Evolutionary conservation across 2,329 filamentous ascomycete genomes (phyloP).

Genomic region (Trichoderma guizhouense): DNA sequence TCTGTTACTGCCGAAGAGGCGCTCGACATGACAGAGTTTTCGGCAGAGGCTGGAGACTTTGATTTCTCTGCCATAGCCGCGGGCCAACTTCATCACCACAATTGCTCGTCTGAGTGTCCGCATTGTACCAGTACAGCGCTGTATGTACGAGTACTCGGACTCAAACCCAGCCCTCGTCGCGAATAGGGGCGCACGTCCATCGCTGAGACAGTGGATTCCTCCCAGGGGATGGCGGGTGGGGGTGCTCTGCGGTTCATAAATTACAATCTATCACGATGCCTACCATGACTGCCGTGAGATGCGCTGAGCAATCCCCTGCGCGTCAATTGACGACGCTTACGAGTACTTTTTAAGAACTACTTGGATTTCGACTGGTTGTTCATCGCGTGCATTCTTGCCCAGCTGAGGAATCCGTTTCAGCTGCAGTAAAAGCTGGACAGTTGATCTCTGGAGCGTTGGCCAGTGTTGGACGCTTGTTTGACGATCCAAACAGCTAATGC

Average conservation of each 20-base stretch:
- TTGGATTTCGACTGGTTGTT: not conserved
- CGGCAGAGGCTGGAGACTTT: conserved; percentile 9
- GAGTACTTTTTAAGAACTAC: too few species aligned
- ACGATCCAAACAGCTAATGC: conserved; percentile 4
- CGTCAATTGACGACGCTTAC: not conserved
- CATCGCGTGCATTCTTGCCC: not conserved
- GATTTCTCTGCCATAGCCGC: not conserved
- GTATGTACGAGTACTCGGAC: not conserved
- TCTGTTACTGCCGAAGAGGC: conserved; percentile 5
- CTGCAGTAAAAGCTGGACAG: not conserved
- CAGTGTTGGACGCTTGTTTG: not conserved
- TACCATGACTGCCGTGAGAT: not conserved
- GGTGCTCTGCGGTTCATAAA: not conserved
- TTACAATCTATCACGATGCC: not conserved
- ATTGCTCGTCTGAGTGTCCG: not conserved
- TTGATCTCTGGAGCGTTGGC: not conserved
- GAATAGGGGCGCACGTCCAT: conserved; percentile 9
- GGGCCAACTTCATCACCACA: not conserved
- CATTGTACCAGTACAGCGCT: not conserved
- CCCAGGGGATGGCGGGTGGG: conserved; percentile 8
- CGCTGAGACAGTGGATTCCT: conserved; percentile 18
- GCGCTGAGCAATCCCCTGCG: not conserved
- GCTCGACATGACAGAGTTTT: not conserved
- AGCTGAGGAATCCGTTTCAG: not conserved
- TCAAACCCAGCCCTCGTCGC: not conserved